These are phyloP conservation scores for Dothiorella sarmentorum DNA, from an alignment of 2,329 filamentous ascomycete genomes.

Conservation along the genomic window DNA sequence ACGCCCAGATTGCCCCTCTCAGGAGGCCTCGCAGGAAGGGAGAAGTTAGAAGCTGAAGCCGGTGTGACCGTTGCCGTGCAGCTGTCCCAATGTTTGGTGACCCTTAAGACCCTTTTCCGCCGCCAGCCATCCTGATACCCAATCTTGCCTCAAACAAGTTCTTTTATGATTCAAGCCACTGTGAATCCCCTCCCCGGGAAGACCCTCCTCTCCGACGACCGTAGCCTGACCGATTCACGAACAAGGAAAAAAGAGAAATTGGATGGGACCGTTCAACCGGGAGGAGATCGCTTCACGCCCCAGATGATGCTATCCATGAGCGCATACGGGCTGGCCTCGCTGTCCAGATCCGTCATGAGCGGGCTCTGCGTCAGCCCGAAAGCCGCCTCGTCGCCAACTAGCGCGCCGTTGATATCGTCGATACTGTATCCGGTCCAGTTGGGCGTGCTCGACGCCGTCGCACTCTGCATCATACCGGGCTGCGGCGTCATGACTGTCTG, in stretches of 20 bases:
- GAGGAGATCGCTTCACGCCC: slow-evolving; percentile 27
- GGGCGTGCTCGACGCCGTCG: slow-evolving; percentile 6
- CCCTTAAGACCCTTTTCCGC: too few species aligned
- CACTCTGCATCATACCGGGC: slow-evolving; percentile 23
- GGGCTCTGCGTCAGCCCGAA: slow-evolving; percentile 32
- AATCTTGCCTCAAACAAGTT: neutral
- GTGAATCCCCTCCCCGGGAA: too few species aligned
- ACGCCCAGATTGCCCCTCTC: too few species aligned
- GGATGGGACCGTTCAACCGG: slow-evolving; percentile 15
- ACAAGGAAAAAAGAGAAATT: too few species aligned
- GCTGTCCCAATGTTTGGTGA: too few species aligned
- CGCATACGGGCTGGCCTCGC: slow-evolving; percentile 47
- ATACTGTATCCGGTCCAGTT: slow-evolving; percentile 30
- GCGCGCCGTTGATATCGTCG: slow-evolving; percentile 36
- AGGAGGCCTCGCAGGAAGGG: too few species aligned
- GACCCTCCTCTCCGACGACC: neutral
- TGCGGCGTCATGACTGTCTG: slow-evolving; percentile 24
- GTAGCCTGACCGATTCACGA: too few species aligned
- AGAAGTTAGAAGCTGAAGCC: too few species aligned
- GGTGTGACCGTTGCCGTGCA: too few species aligned
- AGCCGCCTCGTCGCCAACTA: slow-evolving; percentile 31
- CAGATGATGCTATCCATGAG: slow-evolving; percentile 49
- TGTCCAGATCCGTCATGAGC: slow-evolving; percentile 32
- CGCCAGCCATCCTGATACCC: too few species aligned
- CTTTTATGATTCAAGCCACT: neutral